Evolutionary conservation across 768 basidiomycete genomes (phyloP), one percentile per base, ranked within the genome.

Genomic region (Trametes gibbosa): DNA sequence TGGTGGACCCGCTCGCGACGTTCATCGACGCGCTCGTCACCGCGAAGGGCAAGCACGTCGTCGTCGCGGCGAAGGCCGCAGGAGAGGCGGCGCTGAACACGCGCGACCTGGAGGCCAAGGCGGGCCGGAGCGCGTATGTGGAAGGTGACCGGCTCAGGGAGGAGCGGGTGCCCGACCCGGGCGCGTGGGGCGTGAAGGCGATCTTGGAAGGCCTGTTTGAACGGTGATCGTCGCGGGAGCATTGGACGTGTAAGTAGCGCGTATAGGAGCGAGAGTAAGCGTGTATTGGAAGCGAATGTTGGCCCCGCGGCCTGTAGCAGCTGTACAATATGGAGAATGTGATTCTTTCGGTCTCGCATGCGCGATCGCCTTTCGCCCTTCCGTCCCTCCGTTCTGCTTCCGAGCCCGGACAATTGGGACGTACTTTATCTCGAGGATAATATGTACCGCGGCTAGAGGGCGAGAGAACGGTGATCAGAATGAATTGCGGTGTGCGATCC

Each of bases 81-180:
- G 74, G 72, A 14, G 72, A 77, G 5, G 92, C 90, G 2, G 88
- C 93, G 7, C 87, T 90, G 62, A 75, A 73, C 50, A 97, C 95
- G 5, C 86, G 77, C 65, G 76, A 90, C 55, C 71, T 93, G 0
- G 84, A 86, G 40, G 94, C 95, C 1, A 93, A 88, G 74, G 93
- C 89, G 2, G 95, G 95, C 4, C 76, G 95, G 64, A 93, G 90
- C 65, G 90, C 90, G 2, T 98, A 98, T 73, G 83, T 96, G 39
- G 89, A 87, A 61, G 81, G 84, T 16, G 80, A 82, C 41, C 75
- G 83, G 63, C 75, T 95, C 54, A 83, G 75, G 69, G 73, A 79
- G 54, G 78, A 87, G 70, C 78, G 75, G 39, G 79, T 91, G 21
- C 75, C 92, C 2, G 94, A 98, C 74, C 93, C 94, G 0, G 95